phyloP scores from a whole-genome alignment of 495 filamentous ascomycete genomes.

The Aspergillus nanangensis region DNA sequence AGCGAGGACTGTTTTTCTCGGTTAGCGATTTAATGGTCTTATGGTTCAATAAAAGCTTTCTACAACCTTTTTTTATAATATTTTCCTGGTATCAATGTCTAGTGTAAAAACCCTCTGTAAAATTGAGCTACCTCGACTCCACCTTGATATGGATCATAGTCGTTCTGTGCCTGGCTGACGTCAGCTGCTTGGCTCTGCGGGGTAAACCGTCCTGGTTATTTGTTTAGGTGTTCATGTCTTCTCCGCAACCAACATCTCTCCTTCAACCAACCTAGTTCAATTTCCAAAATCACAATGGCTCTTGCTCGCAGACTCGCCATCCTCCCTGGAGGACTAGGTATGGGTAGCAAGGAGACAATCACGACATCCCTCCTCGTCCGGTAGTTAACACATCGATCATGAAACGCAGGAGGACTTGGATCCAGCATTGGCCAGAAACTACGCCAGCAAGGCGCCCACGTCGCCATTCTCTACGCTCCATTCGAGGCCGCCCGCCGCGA shows the following conservation, averaged over 20 bases:
- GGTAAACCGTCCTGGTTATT: too few relatives aligned
- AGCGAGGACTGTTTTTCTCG: slow-evolving; percentile 26
- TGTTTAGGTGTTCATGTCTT: too few relatives aligned
- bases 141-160: too few relatives aligned
- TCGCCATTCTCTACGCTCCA: slow-evolving; percentile 38
- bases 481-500: slow-evolving; percentile 36
- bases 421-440: slow-evolving; percentile 36
- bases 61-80: too few relatives aligned
- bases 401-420: slow-evolving; percentile 34
- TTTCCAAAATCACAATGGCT: slow-evolving; percentile 22
- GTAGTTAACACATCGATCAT: too few relatives aligned
- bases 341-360: slow-evolving; percentile 3
- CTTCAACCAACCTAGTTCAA: too few relatives aligned
- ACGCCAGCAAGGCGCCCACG: slow-evolving; percentile 27
- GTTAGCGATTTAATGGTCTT: slow-evolving; percentile 41
- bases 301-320: slow-evolving; percentile 32
- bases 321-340: slow-evolving; percentile 38
- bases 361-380: background rate
- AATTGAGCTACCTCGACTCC: too few relatives aligned
- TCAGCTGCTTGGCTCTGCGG: too few relatives aligned
- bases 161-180: too few relatives aligned
- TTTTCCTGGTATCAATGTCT: too few relatives aligned
- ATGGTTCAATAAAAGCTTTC: slow-evolving; percentile 32
- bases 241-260: too few relatives aligned
- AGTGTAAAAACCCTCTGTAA: too few relatives aligned